Percentiles rank a stretch among this genome's conserved stretches.
Evolutionary conservation across 106 monocot genomes (phyloP).

Genomic region (Xerophyta viscosa): DNA sequence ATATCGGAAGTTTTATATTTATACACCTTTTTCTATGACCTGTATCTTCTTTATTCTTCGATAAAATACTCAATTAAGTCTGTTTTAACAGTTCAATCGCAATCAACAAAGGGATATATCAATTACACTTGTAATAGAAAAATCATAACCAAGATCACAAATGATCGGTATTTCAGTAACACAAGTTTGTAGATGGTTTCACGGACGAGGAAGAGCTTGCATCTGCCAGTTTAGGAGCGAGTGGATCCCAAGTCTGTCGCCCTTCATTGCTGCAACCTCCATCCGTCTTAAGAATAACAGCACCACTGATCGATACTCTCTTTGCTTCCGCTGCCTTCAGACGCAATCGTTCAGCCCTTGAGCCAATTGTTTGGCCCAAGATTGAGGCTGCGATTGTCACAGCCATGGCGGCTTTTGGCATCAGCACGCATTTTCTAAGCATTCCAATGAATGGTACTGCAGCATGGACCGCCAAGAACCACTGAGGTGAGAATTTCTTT

Average conservation of each 20-base stretch:
- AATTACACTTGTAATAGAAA: no score
- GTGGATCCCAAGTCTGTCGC: conserved; percentile 19
- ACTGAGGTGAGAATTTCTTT: conserved; percentile 34
- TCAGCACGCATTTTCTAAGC: conserved; percentile 40
- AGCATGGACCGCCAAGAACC: conserved; percentile 39
- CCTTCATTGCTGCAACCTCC: conserved; percentile 1
- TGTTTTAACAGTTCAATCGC: no score
- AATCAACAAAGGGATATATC: no score
- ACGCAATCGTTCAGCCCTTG: conserved; percentile 35
- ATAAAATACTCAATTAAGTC: no score
- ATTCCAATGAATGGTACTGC: conserved; percentile 47
- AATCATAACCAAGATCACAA: no score
- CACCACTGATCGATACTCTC: not conserved
- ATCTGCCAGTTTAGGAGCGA: conserved; percentile 7
- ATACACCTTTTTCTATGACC: no score
- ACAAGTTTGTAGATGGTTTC: conserved; percentile 1
- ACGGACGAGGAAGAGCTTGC: not conserved
- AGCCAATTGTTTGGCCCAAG: conserved; percentile 43
- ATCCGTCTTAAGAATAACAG: not conserved
- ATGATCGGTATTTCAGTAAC: no score
- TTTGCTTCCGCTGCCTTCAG: conserved; percentile 12
- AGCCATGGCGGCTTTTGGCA: conserved; percentile 49
- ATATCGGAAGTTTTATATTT: no score
- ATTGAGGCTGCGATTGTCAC: conserved; percentile 42
- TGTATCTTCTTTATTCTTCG: no score